Base-by-base conservation (phyloP, 2,329 filamentous ascomycete species). In the Fusarium mexicanum region DNA sequence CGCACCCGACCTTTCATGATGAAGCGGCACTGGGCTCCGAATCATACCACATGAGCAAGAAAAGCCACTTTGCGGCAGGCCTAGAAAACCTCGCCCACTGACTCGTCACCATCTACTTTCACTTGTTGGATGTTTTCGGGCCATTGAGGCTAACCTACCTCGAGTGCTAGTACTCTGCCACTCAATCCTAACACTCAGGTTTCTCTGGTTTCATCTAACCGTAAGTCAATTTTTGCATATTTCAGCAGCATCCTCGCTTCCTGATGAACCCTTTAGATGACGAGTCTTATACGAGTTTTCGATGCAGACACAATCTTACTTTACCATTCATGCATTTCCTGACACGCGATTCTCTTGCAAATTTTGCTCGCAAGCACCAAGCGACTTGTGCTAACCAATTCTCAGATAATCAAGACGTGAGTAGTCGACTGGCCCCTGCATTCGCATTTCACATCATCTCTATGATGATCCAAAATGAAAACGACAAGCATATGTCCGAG, bases 61-160 rank as follows among this genome's bases (percentile, higher is more conserved):
- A 91, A 90, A 93, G 90, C 94, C 94, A 94, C 85, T 89, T 93
- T 94, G 94, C 85, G 94, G 94, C 94, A 97, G 94, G 95, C 95
- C 94, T 98, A 97, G 94, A 97, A 98, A 98, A 97, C 95, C 95
- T 97, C 91, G 94, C 94, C 95, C 93, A 96, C 95, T 97, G 95
- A 97, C 85, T 78, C 70, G 65, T 73, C 69, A 74, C 65, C 48
- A 54, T 72, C 62, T 46, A 48, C 37, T 29, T 35, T 51, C 55
- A 35, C 24, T 67, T 73, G 47, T 50, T 75, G 50, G 61, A 71
- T 50, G 41, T 24, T 10, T 13, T 57, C 16, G 65, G 61, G 61
- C 31, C 60, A 67, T 46, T 47, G 74, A 73, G 71, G 72, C 78
- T 79, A 72, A 79, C 68, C 22, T 48, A 31, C 55, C 62, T 64